A percentile compares a stretch with the other conserved stretches of the same genome.
Evolutionary conservation across 768 basidiomycete genomes (phyloP).

Genomic region (Russula foetens): DNA sequence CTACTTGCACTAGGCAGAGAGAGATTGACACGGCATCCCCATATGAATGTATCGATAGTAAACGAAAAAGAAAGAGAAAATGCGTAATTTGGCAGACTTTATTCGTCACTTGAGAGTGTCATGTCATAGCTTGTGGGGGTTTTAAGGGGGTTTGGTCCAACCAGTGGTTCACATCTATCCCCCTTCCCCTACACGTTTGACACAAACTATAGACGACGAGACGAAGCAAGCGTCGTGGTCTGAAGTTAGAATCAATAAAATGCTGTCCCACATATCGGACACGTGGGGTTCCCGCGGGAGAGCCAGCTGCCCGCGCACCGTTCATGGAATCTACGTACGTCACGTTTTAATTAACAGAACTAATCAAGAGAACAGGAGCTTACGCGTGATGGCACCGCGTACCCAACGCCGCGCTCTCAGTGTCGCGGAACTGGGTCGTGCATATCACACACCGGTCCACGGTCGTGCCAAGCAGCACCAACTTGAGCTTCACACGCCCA

Average conservation of each 20-base stretch:
- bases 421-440: slow-evolving; percentile 16
- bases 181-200: neutral
- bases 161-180: neutral
- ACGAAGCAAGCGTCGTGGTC: too few relatives aligned
- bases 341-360: too few relatives aligned
- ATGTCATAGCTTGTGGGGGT: too few relatives aligned
- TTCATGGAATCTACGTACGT: slow-evolving; percentile 18
- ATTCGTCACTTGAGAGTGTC: neutral
- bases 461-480: slow-evolving; percentile 12
- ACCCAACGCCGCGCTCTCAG: slow-evolving; percentile 12
- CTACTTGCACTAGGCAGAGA: neutral
- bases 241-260: slow-evolving; percentile 7
- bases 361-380: neutral
- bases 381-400: slow-evolving; percentile 18
- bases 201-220: too few relatives aligned
- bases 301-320: slow-evolving; percentile 15
- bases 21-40: neutral
- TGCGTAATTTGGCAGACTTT: neutral
- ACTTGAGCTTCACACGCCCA: slow-evolving; percentile 20
- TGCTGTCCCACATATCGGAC: slow-evolving; percentile 8
- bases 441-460: slow-evolving; percentile 19
- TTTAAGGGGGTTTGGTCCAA: neutral
- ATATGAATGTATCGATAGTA: neutral
- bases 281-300: slow-evolving; percentile 8
- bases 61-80: neutral